Evolutionary conservation across 2,329 filamentous ascomycete genomes (phyloP).

Genomic region (Hypoxylon sp.): DNA sequence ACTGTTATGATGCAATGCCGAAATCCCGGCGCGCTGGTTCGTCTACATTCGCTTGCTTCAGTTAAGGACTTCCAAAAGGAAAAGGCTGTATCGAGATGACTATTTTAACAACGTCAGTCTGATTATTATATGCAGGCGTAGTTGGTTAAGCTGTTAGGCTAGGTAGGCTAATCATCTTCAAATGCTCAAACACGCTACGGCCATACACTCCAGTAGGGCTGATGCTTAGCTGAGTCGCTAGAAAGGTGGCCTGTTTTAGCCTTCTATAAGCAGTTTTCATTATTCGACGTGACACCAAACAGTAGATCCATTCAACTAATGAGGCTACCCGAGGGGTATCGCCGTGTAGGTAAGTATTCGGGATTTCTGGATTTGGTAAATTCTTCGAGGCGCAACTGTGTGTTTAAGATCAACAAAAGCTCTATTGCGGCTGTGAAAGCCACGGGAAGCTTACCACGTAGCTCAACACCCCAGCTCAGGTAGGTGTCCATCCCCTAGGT

Average conservation of each 20-base stretch:
- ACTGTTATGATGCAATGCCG: constrained; percentile 27
- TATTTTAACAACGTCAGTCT: background rate
- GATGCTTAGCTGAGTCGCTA: background rate
- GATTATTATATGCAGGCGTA: background rate
- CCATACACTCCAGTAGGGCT: background rate
- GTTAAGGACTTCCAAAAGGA: background rate
- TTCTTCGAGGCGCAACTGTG: too few relatives aligned
- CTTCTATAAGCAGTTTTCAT: background rate
- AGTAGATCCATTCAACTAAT: background rate
- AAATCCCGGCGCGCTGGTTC: constrained; percentile 12
- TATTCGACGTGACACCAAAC: background rate
- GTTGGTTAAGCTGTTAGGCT: background rate
- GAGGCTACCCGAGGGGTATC: background rate
- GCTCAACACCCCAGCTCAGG: too few relatives aligned
- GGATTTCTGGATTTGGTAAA: background rate
- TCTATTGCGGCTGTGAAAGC: too few relatives aligned
- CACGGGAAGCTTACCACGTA: too few relatives aligned
- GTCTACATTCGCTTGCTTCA: background rate
- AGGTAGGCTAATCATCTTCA: background rate
- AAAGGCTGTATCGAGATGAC: background rate
- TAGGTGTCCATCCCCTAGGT: too few relatives aligned
- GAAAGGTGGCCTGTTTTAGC: background rate
- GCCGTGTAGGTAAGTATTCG: background rate
- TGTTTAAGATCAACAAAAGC: too few relatives aligned
- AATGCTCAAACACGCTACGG: background rate